These are phyloP conservation scores for Mariannaea sp. DNA, from an alignment of 2,329 filamentous ascomycete genomes.

Conservation along the genomic window DNA sequence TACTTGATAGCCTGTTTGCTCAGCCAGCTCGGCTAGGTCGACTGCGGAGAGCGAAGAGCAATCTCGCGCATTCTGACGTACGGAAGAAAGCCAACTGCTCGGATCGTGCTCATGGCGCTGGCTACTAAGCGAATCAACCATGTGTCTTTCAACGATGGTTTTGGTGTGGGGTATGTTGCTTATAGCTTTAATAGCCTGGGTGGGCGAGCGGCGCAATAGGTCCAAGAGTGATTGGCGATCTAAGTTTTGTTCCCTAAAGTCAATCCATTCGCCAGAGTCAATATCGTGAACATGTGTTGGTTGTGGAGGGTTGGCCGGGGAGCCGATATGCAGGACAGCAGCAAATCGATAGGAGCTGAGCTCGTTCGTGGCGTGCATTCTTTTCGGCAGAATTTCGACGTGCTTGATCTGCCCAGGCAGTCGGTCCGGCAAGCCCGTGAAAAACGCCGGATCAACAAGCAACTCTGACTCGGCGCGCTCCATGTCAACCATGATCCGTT, in stretches of 20 bases:
- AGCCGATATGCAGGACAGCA: slow-evolving; percentile 33
- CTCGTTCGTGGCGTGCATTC: slow-evolving; percentile 38
- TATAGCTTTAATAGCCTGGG: slow-evolving; percentile 14
- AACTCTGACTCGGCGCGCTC: slow-evolving; percentile 27
- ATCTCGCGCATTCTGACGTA: background rate
- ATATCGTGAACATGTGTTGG: no score
- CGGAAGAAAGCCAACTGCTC: slow-evolving; percentile 19
- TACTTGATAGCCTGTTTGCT: slow-evolving; percentile 49
- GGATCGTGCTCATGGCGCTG: no score
- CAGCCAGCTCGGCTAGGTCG: slow-evolving; percentile 26
- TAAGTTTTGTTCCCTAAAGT: slow-evolving; percentile 23
- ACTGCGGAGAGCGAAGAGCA: slow-evolving; percentile 18
- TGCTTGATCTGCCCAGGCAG: slow-evolving; percentile 30
- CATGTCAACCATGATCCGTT: slow-evolving; percentile 18
- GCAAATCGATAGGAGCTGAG: slow-evolving; percentile 39
- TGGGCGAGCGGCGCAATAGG: slow-evolving; percentile 10
- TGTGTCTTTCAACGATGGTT: slow-evolving; percentile 37
- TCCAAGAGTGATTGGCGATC: slow-evolving; percentile 13
- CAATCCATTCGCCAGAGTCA: slow-evolving; percentile 19
- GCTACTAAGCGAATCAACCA: slow-evolving; percentile 20
- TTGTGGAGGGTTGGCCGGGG: no score
- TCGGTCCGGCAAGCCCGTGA: slow-evolving; percentile 23
- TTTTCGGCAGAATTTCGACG: slow-evolving; percentile 39
- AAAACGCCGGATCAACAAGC: slow-evolving; percentile 35
- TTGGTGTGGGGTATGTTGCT: slow-evolving; percentile 38